Base-by-base conservation (phyloP, 164 flowering plant species). In the Umbilicus rupestris region DNA sequence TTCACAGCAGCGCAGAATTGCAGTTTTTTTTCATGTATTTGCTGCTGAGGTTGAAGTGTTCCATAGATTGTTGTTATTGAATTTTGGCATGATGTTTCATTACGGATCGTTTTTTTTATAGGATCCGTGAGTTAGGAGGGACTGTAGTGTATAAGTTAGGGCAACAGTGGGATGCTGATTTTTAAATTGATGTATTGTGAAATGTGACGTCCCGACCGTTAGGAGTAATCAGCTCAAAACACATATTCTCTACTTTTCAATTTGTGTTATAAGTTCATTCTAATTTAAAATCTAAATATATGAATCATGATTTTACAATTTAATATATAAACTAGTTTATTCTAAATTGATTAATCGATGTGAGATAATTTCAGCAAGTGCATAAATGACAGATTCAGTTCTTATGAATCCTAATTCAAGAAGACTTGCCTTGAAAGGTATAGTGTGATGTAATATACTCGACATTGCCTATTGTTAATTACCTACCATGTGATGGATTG, bases 321-420 rank as follows among this genome's bases (percentile, higher is more conserved):
- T n/a, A n/a, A n/a, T n/a, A n/a, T n/a, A n/a, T n/a, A n/a, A n/a
- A n/a, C n/a, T n/a, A n/a, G n/a, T n/a, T n/a, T n/a, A n/a, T n/a
- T n/a, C n/a, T n/a, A n/a, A n/a, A n/a, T n/a, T n/a, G n/a, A n/a
- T n/a, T n/a, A n/a, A n/a, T n/a, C n/a, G n/a, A n/a, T n/a, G n/a
- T n/a, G n/a, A n/a, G n/a, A n/a, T n/a, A n/a, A n/a, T n/a, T n/a
- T n/a, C n/a, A n/a, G n/a, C n/a, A n/a, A n/a, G n/a, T n/a, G n/a
- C n/a, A n/a, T n/a, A n/a, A 39, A 94, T 96, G 37, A 97, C 99
- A 10, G 99, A 94, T 64, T 94, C 99, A 0, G 99, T 97, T 14
- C 78, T 94, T 68, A 94, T 94, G 99, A 91, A 94, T 68, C 99
- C 99, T 2, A 87, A 87, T 73, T 66, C 90, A 19, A 82, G 89